Conservation (phyloP, 1,139 yeast genomes). For the Yarrowia galli region DNA sequence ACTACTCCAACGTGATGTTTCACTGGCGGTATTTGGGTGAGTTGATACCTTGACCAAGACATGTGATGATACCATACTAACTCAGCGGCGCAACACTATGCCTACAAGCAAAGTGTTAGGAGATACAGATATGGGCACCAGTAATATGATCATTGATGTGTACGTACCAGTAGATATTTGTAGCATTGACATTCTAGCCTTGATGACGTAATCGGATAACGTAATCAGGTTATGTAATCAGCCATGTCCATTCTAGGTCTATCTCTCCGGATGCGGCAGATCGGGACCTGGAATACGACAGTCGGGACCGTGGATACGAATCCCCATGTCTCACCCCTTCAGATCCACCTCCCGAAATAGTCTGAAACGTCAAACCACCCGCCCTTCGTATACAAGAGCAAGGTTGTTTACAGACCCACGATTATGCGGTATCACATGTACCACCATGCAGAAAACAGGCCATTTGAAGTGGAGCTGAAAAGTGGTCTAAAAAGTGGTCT, state of each 20-base stretch:
- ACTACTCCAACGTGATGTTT: neutral
- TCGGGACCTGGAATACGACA: neutral
- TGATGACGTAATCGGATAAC: neutral
- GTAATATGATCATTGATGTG: neutral
- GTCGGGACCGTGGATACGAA: neutral
- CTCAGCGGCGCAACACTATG: slow-evolving; percentile 4
- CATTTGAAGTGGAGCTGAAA: neutral
- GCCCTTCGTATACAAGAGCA: slow-evolving; percentile 20
- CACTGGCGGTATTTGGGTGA: slow-evolving; percentile 24
- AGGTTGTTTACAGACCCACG: slow-evolving; percentile 17
- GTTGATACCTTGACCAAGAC: neutral
- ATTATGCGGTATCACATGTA: slow-evolving; percentile 2
- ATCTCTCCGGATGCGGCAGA: neutral
- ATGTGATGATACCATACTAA: neutral
- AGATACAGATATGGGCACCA: neutral
- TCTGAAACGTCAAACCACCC: slow-evolving; percentile 3
- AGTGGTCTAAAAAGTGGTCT: too few relatives aligned
- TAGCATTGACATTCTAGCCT: neutral
- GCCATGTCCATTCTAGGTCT: neutral
- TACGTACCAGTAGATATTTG: neutral
- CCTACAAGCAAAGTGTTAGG: slow-evolving; percentile 2
- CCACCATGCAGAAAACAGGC: neutral
- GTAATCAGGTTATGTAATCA: too few relatives aligned
- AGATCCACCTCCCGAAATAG: neutral
- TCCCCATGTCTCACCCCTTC: neutral